Evolutionary conservation across 345 rosid species (phyloP), one percentile per base, ranked within the genome.

Genomic region (Salix viminalis): DNA sequence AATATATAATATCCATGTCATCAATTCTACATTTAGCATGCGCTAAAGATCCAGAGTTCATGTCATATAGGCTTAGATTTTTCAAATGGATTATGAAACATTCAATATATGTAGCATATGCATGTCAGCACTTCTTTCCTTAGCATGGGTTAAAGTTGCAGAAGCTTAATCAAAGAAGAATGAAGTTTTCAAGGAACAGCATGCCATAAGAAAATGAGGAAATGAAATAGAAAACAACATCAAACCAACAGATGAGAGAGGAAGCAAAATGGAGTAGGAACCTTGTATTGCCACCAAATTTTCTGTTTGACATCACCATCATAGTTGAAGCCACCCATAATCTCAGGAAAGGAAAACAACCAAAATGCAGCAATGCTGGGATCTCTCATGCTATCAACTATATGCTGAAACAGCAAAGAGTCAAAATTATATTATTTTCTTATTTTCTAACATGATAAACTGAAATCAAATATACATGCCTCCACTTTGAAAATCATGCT

Each of bases 351-450:
- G 78, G 97, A 88, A 80, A 94, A 84, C 87, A 94, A 84, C 97
- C 97, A 94, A 88, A 94, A 94, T 60, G 94, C 91, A 83, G 97
- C 98, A 70, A 94, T 94, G 85, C 93, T 91, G 67, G 98, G 97
- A 79, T 94, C 97, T 77, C 87, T 91, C 98, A 94, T 92, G 89
- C 96, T 91, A 85, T 94, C 92, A 75, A 91, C 88, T 65, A 94
- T 92, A 83, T 94, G 97, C 97, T 94, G 94, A 82, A 87, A 85
- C 69, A 72, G 69, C 8, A 56, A 78, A 83, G 60, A 69, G 58
- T 73, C 58, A 65, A 41, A 16, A 61, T 61, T 56, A 62, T 42
- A 37, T 48, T 34, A 79, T 73, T 42, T 75, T 70, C 76, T 41
- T 34, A 79, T 73, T 42, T 75, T 70, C 76, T 41, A 48, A 70